Base-by-base conservation (phyloP, 2,329 filamentous ascomycete species). In the Xylaria sp. region DNA sequence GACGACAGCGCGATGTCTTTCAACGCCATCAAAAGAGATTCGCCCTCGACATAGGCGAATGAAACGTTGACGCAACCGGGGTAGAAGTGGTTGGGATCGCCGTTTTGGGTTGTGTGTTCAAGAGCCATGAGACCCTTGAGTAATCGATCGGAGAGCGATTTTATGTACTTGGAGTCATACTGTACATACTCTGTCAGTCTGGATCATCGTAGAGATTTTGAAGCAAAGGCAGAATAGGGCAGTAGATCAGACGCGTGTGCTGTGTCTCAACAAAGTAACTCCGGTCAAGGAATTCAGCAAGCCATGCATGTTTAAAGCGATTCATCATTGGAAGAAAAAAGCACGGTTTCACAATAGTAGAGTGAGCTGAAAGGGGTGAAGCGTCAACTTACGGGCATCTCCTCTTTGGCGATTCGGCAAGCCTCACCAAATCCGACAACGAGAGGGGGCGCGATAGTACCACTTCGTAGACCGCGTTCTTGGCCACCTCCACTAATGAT, bases 1-100 rank as follows among this genome's bases (percentile, higher is more conserved):
- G 95, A 99, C 6, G 94, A 98, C 35, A 99, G 82, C 0, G 95
- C 95, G 77, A 99, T 97, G 70, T 99, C 95, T 79, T 99, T 99
- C 46, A 99, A 81, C 0, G 95, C 95, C 95, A 99, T 99, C 66
- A 99, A 85, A 1, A 99, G 88, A 2, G 95, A 98, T 79, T 99
- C 95, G 68, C 95, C 95, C 79, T 99, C 95, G 4, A 99, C 93
- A 72, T 99, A 99, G 33, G 95, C 94, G 74, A 99, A 99, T 0
- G 95, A 99, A 10, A 99, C 91, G 76, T 99, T 99, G 64, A 99
- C 94, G 71, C 95, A 99, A 65, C 95, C 95, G 1, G 95, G 93
- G 75, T 99, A 99, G 77, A 96, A 96, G 54, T 87, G 84, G 4
- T 90, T 78, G 1, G 88, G 84, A 70, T 95, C 92, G 52, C 95